A percentile compares a stretch with the other conserved stretches of the same genome.
Evolutionary conservation across 192 early-diverging fungal genomes (phyloP).

Genomic region (Fimicolochytrium jonesii): DNA sequence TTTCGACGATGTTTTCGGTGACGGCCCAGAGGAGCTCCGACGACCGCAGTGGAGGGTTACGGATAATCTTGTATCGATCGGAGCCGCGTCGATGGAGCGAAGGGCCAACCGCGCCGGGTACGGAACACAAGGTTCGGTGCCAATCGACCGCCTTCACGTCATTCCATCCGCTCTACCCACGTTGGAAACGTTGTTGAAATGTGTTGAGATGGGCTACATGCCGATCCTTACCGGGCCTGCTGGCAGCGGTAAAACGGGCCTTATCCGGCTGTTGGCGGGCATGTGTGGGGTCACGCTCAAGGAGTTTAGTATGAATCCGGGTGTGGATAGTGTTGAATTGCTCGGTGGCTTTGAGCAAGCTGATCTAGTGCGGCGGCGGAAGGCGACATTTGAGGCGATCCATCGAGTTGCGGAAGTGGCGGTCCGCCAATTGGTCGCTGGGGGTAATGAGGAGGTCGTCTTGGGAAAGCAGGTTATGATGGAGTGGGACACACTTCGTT

Average conservation of each 20-base stretch:
- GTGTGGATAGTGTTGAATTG: constrained; percentile 91
- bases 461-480: background rate
- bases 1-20: constrained; percentile 25
- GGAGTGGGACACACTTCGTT: constrained; percentile 3
- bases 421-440: constrained; percentile 39
- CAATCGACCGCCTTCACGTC: constrained; percentile 49
- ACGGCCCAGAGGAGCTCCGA: constrained; percentile 6
- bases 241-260: constrained; percentile 81
- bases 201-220: constrained; percentile 88
- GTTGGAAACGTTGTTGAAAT: constrained; percentile 78
- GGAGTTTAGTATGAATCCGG: constrained; percentile 94
- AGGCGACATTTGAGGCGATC: constrained; percentile 44
- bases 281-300: constrained; percentile 78
- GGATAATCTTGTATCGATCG: constrained; percentile 16
- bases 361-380: constrained; percentile 70
- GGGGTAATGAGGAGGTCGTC: background rate
- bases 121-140: constrained; percentile 9
- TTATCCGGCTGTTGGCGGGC: constrained; percentile 77
- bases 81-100: constrained; percentile 10
- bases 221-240: constrained; percentile 82
- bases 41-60: constrained; percentile 18
- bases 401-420: constrained; percentile 38
- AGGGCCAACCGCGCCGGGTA: constrained; percentile 19
- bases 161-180: constrained; percentile 60
- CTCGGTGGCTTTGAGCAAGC: constrained; percentile 98